Evolutionary conservation across 768 basidiomycete species (phyloP).

Genomic region (Mycena haematopus): DNA sequence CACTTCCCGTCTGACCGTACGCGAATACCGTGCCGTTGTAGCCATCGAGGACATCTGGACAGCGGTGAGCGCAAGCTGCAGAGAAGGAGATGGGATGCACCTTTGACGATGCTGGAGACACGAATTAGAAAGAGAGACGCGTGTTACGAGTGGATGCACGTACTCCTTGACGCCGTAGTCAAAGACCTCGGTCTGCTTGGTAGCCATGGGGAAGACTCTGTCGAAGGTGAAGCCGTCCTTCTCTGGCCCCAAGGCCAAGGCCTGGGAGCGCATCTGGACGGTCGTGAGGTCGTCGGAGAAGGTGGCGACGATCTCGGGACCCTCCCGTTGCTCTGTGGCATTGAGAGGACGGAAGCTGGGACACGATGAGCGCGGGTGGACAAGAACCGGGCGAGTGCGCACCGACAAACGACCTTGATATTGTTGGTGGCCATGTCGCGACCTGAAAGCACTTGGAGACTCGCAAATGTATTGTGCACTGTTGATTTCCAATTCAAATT

Average conservation of each 20-base stretch:
- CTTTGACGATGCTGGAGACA: conserved; percentile 81
- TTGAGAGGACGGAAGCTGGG: conserved; percentile 94
- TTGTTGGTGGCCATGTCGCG: conserved; percentile 75
- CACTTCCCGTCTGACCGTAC: conserved; percentile 87
- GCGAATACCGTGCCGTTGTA: conserved; percentile 98
- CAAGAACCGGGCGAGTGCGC: conserved; percentile 38
- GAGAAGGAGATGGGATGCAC: conserved; percentile 43
- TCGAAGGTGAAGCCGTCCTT: conserved; percentile 99
- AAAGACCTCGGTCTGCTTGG: conserved; percentile 92
- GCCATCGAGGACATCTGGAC: conserved; percentile 94
- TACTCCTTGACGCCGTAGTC: conserved; percentile 98
- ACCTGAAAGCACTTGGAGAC: conserved; percentile 9
- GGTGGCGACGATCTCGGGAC: conserved; percentile 87
- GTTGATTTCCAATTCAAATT: not conserved
- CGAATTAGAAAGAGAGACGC: conserved; percentile 30
- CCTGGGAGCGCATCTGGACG: conserved; percentile 77
- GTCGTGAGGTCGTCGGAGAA: conserved; percentile 89
- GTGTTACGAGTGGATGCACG: conserved; percentile 40
- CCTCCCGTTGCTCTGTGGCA: conserved; percentile 85
- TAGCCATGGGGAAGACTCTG: conserved; percentile 91
- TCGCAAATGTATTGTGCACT: not conserved
- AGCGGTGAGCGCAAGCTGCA: conserved; percentile 16
- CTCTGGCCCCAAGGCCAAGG: conserved; percentile 81
- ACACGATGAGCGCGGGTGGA: conserved; percentile 25
- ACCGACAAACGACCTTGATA: conserved; percentile 99